Percentiles rank a stretch among this genome's conserved stretches.
Evolutionary conservation across 2,329 filamentous ascomycete species (phyloP).

Genomic region (Aspergillus persii): DNA sequence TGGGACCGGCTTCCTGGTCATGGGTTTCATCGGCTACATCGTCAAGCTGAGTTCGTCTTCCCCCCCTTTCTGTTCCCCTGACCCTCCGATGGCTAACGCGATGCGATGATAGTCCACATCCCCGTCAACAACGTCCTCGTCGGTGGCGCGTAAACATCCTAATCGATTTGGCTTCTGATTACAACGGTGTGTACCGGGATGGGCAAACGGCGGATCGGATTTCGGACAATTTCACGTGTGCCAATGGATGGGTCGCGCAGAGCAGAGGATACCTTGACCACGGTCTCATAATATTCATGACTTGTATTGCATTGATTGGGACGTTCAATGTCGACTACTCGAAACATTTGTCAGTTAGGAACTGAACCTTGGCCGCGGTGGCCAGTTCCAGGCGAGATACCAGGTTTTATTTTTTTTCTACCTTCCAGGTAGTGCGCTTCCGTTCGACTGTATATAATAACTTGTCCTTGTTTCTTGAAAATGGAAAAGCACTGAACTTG

Average conservation of each 20-base stretch:
- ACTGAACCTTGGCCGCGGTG: neutral
- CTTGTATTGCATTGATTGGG: neutral
- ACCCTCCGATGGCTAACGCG: constrained; percentile 13
- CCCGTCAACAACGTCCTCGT: constrained; percentile 52
- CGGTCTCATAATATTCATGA: neutral
- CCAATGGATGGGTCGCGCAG: neutral
- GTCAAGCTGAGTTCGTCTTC: constrained; percentile 56
- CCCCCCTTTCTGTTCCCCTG: neutral
- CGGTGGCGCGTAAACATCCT: constrained; percentile 40
- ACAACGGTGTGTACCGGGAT: neutral
- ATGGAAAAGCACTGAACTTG: neutral
- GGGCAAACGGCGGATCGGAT: neutral
- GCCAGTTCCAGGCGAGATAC: neutral
- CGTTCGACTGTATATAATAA: neutral
- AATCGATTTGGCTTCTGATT: neutral
- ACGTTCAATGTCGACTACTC: neutral
- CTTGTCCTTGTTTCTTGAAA: neutral
- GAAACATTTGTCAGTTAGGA: neutral
- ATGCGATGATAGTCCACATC: constrained; percentile 44
- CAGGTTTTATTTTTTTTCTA: neutral
- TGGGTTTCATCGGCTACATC: constrained; percentile 58
- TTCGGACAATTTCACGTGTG: neutral
- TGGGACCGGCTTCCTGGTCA: constrained; percentile 59
- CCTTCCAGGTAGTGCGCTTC: neutral
- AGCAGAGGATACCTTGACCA: neutral